Evolutionary conservation across 169 alveolate species (phyloP), one percentile per base, ranked within the genome.

Genomic region (Plasmodium adleri): DNA sequence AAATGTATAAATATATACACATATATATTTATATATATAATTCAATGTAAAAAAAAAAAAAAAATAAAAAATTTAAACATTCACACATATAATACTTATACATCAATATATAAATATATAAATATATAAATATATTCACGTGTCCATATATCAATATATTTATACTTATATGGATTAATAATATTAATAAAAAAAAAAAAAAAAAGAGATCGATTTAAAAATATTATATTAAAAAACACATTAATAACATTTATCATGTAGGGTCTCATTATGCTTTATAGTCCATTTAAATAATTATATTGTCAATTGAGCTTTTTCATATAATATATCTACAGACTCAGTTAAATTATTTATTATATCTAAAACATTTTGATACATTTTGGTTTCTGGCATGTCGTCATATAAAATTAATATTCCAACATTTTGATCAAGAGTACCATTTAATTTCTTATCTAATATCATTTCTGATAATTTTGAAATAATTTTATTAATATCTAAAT

Each of bases 401-500:
- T 97, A 97, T 66, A 98, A 88, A 60, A 96, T 96, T 64, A 98
- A 93, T 63, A 98, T 94, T 17, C 98, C 98, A 17, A 70, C 54
- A 26, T 93, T 94, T 73, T 95, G 98, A 91, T 98, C 99, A 52
- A 98, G 92, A 43, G 98, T 98, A 49, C 99, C 99, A 56, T 96
- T 96, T 43, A 98, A 95, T 92, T 96, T 98, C 86, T 96, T 96
- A 93, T 98, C 99, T 47, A 98, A 89, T 50, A 98, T 98, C 99
- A 98, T 97, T 83, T 98, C 99, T 22, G 98, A 96, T 72, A 97
- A 80, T 95, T 97, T 97, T 58, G 91, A 76, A 60, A 96, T 96
- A 39, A 97, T 97, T 92, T 94, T 94, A 17, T 88, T 95, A 63
- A 92, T 85, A 8, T 96, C 95, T 26, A 97, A 92, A 50, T 96